Evolutionary conservation across 2,329 filamentous ascomycete species (phyloP).

Genomic region (Ceratocystis alfenasii): DNA sequence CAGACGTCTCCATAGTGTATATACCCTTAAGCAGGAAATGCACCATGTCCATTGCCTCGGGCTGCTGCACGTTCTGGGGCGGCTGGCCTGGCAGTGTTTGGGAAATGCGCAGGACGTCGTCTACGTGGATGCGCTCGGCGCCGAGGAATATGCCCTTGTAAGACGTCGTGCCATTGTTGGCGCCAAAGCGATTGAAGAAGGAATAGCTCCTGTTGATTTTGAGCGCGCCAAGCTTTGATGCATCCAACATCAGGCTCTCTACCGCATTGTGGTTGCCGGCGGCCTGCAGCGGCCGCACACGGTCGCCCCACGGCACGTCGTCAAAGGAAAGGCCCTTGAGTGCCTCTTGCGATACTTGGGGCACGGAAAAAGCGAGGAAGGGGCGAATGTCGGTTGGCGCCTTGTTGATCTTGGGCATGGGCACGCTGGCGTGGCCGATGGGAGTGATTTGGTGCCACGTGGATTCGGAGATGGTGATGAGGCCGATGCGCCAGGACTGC

Average conservation of each 20-base stretch:
- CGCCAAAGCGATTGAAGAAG: conserved; percentile 33
- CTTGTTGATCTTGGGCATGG: conserved; percentile 33
- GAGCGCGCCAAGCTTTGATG: conserved; percentile 40
- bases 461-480: conserved; percentile 31
- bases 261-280: conserved; percentile 30
- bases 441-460: conserved; percentile 33
- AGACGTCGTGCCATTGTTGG: conserved; percentile 29
- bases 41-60: conserved; percentile 29
- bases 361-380: conserved; percentile 42
- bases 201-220: conserved; percentile 40
- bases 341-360: conserved; percentile 32
- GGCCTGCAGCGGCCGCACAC: conserved; percentile 28
- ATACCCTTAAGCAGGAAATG: conserved; percentile 20
- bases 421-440: conserved; percentile 32
- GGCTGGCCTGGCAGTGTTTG: conserved; percentile 25
- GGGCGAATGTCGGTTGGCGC: conserved; percentile 35
- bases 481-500: conserved; percentile 38
- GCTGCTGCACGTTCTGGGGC: neutral
- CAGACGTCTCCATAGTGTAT: conserved; percentile 15
- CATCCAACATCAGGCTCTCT: conserved; percentile 37
- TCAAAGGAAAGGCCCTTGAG: conserved; percentile 34
- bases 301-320: conserved; percentile 34
- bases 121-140: conserved; percentile 38
- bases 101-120: conserved; percentile 39
- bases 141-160: conserved; percentile 42